phyloP scores from a whole-genome alignment of 768 basidiomycete species.

The Tephrocybe sp. region DNA sequence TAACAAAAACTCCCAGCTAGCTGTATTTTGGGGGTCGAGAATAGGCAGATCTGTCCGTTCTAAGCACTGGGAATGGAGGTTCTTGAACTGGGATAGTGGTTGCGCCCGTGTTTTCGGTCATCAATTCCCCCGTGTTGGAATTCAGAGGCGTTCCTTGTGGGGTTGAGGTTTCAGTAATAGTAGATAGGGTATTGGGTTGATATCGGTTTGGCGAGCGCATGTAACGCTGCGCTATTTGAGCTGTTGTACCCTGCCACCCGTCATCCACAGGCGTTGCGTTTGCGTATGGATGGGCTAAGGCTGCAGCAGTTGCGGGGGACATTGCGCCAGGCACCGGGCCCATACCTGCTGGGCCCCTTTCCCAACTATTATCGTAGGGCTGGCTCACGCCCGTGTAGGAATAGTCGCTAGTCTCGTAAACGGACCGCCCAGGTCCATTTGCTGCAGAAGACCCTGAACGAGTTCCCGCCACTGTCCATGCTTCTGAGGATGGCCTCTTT shows the following conservation, averaged over 20 bases:
- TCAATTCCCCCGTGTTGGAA: conserved; percentile 10
- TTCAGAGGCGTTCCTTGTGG: conserved; percentile 14
- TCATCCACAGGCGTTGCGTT: not conserved
- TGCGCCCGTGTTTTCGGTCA: not conserved
- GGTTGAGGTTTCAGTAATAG: conserved; percentile 20
- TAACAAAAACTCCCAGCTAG: not conserved
- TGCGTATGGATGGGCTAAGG: conserved; percentile 11
- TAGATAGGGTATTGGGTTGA: conserved; percentile 18
- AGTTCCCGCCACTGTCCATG: conserved; percentile 32
- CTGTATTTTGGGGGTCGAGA: conserved; percentile 8
- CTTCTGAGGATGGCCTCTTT: conserved; percentile 30
- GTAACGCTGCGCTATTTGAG: conserved; percentile 15
- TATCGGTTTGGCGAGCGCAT: conserved; percentile 15
- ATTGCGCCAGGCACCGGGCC: conserved; percentile 12
- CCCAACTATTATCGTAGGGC: conserved; percentile 6
- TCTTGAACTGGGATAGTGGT: not conserved
- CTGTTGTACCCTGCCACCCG: conserved; percentile 16
- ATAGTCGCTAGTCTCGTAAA: not conserved
- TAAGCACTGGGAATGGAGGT: conserved; percentile 8
- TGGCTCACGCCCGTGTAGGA: conserved; percentile 1
- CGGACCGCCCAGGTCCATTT: conserved; percentile 1
- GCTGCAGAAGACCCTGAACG: conserved; percentile 12
- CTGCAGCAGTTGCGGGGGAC: conserved; percentile 6
- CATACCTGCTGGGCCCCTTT: not conserved
- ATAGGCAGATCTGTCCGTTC: not conserved